A percentile compares a stretch with the other conserved stretches of the same genome.
These are phyloP conservation scores for Monilinia fructicola DNA, from an alignment of 2,329 filamentous ascomycete genomes.

Conservation along the genomic window DNA sequence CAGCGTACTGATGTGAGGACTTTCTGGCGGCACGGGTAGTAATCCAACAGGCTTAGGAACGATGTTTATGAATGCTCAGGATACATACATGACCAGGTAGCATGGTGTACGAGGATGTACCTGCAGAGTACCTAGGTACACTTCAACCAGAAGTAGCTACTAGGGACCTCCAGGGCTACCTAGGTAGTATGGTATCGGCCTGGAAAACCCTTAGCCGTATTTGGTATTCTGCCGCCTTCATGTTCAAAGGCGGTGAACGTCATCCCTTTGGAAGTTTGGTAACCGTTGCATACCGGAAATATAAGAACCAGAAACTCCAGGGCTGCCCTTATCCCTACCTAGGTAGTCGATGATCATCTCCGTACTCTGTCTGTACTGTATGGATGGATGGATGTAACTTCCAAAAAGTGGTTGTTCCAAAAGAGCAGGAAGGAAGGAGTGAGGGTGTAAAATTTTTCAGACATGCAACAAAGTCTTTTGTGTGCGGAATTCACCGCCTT, in stretches of 20 bases:
- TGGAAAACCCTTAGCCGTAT: neutral
- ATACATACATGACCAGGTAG: no score
- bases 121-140: no score
- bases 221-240: neutral
- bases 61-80: no score
- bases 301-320: neutral
- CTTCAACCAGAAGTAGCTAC: no score
- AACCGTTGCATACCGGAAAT: neutral
- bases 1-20: no score
- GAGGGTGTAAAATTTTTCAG: neutral
- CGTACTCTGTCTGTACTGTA: no score
- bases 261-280: neutral
- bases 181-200: no score
- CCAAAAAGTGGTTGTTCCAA: neutral
- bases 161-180: no score
- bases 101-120: no score
- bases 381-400: neutral
- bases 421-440: neutral
- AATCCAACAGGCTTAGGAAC: no score
- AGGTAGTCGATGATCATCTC: no score
- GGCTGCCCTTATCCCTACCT: neutral
- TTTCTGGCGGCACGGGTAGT: no score
- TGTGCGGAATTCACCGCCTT: neutral
- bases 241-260: neutral
- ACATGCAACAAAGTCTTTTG: constrained; percentile 7